Evolutionary conservation across 163 green algal species (phyloP), one percentile per base, ranked within the genome.

Genomic region (Trebouxiophyceae sp.): DNA sequence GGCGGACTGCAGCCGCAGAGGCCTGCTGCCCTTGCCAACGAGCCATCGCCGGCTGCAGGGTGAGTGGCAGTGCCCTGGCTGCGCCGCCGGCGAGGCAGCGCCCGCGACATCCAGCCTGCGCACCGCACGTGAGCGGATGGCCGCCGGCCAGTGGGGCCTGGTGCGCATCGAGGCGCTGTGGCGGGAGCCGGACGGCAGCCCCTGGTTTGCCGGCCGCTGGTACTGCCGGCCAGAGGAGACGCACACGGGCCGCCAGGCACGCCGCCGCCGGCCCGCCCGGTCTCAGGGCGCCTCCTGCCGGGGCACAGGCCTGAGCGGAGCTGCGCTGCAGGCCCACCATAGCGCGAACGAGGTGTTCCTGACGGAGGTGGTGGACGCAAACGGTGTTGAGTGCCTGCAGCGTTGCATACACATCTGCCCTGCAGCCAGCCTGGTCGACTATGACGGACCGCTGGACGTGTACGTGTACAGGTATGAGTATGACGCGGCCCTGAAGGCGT

Each of bases 391-490:
- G 6, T 67, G 22, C 60, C 55, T 80, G 59, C 54, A 81, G 66
- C 56, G 61, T 28, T 44, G 55, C 24, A 71, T 69, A 57, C 50
- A 67, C 59, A 69, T 81, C 32, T 59, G 67, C 59, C 28, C 74
- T 23, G 32, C 62, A 59, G 23, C 63, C 60, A 59, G 77, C 32
- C 80, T 75, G 24, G 24, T 45, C 34, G 32, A 24, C 31, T 33
- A n/a, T 67, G 22, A 60, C 65, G 4, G 63, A 76, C 4, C 58
- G 69, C 0, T 81, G 81, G 91, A 98, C 63, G 84, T 94, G 2
- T 97, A 86, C 70, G 33, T 96, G 32, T 96, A 85, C 72, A 82
- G 93, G 63, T 96, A 95, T 57, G 70, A 86, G 64, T 98, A 98
- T 68, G 81, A 96, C 68, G 65, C 77, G 31, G 59, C 46, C 3